These are phyloP conservation scores for Cryptococcus sp. DNA, from an alignment of 1,284 basidiomycete species.

Conservation along the genomic window DNA sequence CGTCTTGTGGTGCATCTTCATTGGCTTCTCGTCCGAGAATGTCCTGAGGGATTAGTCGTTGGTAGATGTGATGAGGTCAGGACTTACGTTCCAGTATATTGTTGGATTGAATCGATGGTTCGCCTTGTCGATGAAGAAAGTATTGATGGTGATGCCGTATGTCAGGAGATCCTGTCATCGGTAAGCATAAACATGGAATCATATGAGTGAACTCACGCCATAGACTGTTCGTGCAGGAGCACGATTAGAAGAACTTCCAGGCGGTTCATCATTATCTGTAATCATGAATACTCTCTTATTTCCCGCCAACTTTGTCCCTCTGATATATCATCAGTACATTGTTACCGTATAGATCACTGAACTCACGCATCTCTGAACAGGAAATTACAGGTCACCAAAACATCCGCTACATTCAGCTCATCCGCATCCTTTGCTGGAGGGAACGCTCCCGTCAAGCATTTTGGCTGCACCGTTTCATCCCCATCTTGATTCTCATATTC, in stretches of 20 bases:
- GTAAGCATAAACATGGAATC: background rate
- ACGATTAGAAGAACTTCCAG: conserved; percentile 25
- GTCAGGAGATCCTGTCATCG: conserved; percentile 67
- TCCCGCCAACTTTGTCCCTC: conserved; percentile 65
- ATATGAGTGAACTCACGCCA: conserved; percentile 18
- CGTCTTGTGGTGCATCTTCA: conserved; percentile 48
- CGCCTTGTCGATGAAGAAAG: conserved; percentile 80
- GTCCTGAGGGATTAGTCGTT: conserved; percentile 25
- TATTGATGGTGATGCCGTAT: conserved; percentile 76
- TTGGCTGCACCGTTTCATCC: conserved; percentile 27
- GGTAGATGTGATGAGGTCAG: background rate
- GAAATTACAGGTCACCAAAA: conserved; percentile 82
- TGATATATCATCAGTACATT: conserved; percentile 36
- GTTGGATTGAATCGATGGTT: conserved; percentile 67
- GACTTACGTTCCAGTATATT: conserved; percentile 76
- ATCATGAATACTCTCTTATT: conserved; percentile 88
- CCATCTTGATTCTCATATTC: conserved; percentile 23
- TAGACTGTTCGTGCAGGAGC: conserved; percentile 39
- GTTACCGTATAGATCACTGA: background rate
- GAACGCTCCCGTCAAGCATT: conserved; percentile 32
- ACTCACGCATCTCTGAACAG: conserved; percentile 75
- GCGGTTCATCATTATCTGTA: conserved; percentile 78
- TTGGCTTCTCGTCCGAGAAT: conserved; percentile 60
- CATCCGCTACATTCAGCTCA: conserved; percentile 62
- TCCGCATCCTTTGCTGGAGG: conserved; percentile 28